phyloP scores from a whole-genome alignment of 148 eudicot genomes.

The Salicornia ramosissima region DNA sequence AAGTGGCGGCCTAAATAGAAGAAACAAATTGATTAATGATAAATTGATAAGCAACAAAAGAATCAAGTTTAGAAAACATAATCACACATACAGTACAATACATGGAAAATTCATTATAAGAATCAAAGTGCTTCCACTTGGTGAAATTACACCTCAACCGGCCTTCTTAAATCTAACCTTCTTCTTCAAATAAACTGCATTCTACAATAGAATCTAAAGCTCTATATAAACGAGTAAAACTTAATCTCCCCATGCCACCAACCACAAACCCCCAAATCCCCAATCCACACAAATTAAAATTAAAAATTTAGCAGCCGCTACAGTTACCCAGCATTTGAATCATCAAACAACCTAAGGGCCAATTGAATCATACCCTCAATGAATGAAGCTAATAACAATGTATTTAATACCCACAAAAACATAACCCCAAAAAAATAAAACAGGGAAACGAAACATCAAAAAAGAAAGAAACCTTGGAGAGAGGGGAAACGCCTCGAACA shows the following conservation, averaged over 20 bases:
- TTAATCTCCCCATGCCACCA: too few relatives aligned
- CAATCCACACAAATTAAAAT: too few relatives aligned
- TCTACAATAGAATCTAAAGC: too few relatives aligned
- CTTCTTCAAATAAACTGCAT: too few relatives aligned
- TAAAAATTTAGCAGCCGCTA: background rate
- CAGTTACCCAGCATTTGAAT: background rate
- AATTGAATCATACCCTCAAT: background rate
- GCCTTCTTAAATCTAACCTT: too few relatives aligned
- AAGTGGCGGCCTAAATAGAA: conserved; percentile 28
- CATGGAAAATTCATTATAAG: background rate
- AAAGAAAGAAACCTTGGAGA: conserved; percentile 13
- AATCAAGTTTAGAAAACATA: background rate
- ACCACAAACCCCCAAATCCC: too few relatives aligned
- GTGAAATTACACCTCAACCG: too few relatives aligned
- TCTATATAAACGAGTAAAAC: too few relatives aligned
- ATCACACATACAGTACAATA: background rate
- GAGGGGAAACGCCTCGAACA: background rate
- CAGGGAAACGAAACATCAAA: background rate
- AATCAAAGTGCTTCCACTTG: background rate
- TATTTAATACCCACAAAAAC: background rate
- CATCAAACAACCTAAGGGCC: background rate
- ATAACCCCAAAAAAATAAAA: background rate
- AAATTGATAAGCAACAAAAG: background rate
- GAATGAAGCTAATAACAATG: background rate
- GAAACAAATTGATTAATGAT: background rate